Evolutionary conservation across 1,284 basidiomycete genomes (phyloP), one percentile per base, ranked within the genome.

Genomic region (Tilletiopsis washingtonensis): DNA sequence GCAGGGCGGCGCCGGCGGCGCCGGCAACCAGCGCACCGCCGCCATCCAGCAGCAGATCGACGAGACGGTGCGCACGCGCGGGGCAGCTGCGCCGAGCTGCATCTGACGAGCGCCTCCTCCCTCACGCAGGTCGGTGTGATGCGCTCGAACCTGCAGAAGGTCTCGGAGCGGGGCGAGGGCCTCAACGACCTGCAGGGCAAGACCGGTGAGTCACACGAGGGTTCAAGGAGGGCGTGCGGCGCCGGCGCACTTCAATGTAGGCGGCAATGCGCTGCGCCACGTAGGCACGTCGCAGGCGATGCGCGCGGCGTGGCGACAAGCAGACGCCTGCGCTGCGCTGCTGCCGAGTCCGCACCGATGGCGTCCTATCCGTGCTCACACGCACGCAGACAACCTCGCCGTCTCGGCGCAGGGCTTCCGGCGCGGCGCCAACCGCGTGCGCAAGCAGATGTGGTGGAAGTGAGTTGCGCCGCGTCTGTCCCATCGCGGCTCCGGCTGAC

Each of bases 331-430:
- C n/a, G n/a, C n/a, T n/a, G n/a, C n/a, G n/a, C n/a, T n/a, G n/a
- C n/a, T n/a, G n/a, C n/a, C n/a, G n/a, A n/a, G n/a, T n/a, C n/a
- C n/a, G n/a, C n/a, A n/a, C n/a, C n/a, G n/a, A n/a, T n/a, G n/a
- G n/a, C 23, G 40, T 24, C 19, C 15, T n/a, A 25, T 52, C 54
- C 27, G 40, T 19, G 24, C n/a, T n/a, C n/a, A n/a, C n/a, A n/a
- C n/a, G n/a, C n/a, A n/a, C 24, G n/a, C 65, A 93, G 93, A 98
- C 76, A 96, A 86, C 73, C 82, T 99, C 51, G 91, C 93, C 25
- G 88, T 96, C 34, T 96, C 91, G n/a, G 94, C 93, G 11, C 94
- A 98, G 78, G 91, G 91, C 25, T 99, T 99, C 83, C 84, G 91
- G 57, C 82, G 89, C 62, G 91, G 93, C 59, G 94, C 94, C 47